Percentiles rank a stretch among this genome's conserved stretches.
Evolutionary conservation across 129 eudicot species (phyloP).

Genomic region (Lactuca sativa): DNA sequence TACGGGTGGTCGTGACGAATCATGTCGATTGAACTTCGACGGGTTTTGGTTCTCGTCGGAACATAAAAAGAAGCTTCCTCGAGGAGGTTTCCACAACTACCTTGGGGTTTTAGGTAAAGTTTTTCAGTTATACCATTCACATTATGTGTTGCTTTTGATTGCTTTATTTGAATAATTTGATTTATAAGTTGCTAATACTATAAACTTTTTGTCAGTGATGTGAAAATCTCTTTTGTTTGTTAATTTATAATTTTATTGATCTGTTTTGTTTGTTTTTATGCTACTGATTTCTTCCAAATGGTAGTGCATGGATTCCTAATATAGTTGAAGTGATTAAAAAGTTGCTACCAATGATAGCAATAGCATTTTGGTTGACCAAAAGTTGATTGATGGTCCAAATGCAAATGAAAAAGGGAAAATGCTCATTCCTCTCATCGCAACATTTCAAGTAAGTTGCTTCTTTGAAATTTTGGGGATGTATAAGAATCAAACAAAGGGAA

Average conservation of each 20-base stretch:
- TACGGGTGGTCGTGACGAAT: constrained; percentile 29
- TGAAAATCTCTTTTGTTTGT: constrained; percentile 8
- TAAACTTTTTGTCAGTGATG: constrained; percentile 7
- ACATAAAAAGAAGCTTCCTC: constrained; percentile 60
- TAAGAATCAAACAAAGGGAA: too few species aligned
- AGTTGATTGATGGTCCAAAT: too few species aligned
- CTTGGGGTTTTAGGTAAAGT: constrained; percentile 67
- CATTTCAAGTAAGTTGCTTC: too few species aligned
- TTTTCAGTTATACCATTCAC: neutral
- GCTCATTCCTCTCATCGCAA: too few species aligned
- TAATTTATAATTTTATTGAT: neutral
- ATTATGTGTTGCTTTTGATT: constrained; percentile 12
- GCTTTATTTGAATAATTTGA: constrained; percentile 6
- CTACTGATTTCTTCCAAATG: neutral
- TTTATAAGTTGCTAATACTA: constrained; percentile 6
- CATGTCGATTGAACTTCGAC: constrained; percentile 80
- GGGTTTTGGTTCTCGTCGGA: constrained; percentile 52
- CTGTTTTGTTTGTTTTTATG: constrained; percentile 8
- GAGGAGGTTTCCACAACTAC: constrained; percentile 57
- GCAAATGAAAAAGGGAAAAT: too few species aligned
- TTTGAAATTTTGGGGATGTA: too few species aligned
- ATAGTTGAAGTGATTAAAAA: too few species aligned
- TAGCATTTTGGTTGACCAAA: too few species aligned
- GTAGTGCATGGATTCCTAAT: too few species aligned
- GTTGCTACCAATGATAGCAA: too few species aligned